Base-by-base conservation (phyloP, 495 filamentous ascomycete genomes). In the Tuber magnatum region DNA sequence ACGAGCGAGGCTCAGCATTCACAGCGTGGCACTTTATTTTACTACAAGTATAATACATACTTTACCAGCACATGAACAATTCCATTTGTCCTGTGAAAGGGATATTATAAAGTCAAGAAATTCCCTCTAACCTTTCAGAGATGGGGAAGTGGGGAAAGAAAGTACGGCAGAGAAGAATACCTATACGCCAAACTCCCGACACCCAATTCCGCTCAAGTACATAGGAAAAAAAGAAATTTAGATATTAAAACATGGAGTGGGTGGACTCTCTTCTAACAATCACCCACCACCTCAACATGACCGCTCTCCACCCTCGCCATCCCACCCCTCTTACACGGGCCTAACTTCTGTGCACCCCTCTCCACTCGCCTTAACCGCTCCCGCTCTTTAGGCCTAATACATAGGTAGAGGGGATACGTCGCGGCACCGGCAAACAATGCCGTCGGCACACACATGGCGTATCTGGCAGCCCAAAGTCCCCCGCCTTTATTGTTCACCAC, bases 381-480 rank as follows among this genome's bases (percentile, higher is more conserved):
- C 80, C 88, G 86, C n/a, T 88, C 91, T 8, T 83, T 84, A 3
- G 87, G 86, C 14, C 87, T 83, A 3, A 87, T 38, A 73, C 89
- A 89, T 43, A 91, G 82, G 82, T 90, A 91, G 0, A 91, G 7
- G 0, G 91, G 89, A 81, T 90, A 90, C 9, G 90, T 79, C 6
- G 85, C 82, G 1, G 88, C 89, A 38, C 85, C 86, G 1, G 86
- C 84, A 71, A 89, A 91, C 16, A 88, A 80, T 6, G 90, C 89
- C 14, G 91, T 84, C 10, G 89, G 82, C 28, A 92, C 86, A 73
- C 85, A 86, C 78, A 86, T 89, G 0, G 87, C 87, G 73, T 88
- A 89, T 40, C 84, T 78, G 0, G 85, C 80, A 35, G 56, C 56
- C 56, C 56, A 20, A n/a, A 14, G 12, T 18, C 56, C 6, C 3